Evolutionary conservation across 2,329 filamentous ascomycete genomes (phyloP).

Genomic region (Phialemonium atrogriseum): DNA sequence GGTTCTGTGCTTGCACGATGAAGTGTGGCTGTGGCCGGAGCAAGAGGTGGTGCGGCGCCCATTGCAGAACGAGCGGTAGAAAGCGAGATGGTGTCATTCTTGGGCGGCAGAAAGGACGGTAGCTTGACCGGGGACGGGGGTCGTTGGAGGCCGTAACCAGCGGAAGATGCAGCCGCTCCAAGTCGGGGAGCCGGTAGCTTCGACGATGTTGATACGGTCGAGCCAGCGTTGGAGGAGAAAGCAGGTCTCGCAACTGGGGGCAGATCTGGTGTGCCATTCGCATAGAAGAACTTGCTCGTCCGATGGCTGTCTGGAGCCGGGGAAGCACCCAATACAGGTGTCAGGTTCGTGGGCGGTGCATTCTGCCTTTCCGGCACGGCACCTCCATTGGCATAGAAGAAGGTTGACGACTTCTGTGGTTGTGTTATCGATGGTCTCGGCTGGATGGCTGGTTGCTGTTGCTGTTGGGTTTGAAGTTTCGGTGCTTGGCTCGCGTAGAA

Average conservation of each 20-base stretch:
- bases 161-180: conserved; percentile 20
- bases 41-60: conserved; percentile 12
- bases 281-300: conserved; percentile 66
- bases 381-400: conserved; percentile 49
- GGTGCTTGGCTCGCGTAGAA: conserved; percentile 79
- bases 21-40: neutral
- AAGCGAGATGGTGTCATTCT: conserved; percentile 3
- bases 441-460: conserved; percentile 9
- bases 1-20: conserved; percentile 1
- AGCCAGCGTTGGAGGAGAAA: conserved; percentile 31
- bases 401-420: conserved; percentile 32
- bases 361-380: conserved; percentile 28
- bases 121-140: conserved; percentile 45
- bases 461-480: conserved; percentile 26
- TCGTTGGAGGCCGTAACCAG: conserved; percentile 24
- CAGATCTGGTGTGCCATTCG: conserved; percentile 53
- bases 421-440: conserved; percentile 22
- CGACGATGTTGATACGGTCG: conserved; percentile 36
- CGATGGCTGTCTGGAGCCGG: conserved; percentile 16
- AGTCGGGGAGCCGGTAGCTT: conserved; percentile 32
- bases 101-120: conserved; percentile 12
- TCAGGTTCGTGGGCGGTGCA: conserved; percentile 21
- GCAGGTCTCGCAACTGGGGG: conserved; percentile 24
- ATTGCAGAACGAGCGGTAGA: conserved; percentile 9
- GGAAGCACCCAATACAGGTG: conserved; percentile 23